Conservation (phyloP, 2,329 filamentous ascomycete species). For the Colletotrichum australisinense region DNA sequence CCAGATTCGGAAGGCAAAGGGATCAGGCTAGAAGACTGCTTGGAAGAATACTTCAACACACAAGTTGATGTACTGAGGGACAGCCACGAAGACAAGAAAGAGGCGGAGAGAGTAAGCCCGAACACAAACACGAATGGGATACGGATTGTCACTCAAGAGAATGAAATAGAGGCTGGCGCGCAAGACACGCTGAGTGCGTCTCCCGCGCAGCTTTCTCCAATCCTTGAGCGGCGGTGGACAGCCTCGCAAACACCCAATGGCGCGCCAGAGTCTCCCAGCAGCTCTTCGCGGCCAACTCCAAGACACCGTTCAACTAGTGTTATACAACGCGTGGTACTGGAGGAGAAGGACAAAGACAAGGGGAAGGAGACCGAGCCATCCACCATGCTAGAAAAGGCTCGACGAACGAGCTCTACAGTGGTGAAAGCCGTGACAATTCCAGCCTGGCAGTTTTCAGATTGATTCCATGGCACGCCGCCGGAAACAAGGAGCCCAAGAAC, state of each 20-base stretch:
- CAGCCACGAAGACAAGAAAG: conserved; percentile 65
- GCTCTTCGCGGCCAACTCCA: conserved; percentile 46
- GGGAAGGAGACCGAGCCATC: conserved; percentile 54
- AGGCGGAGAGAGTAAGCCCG: conserved; percentile 42
- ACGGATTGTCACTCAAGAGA: conserved; percentile 47
- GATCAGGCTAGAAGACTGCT: conserved; percentile 87
- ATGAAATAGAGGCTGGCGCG: conserved; percentile 39
- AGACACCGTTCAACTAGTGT: conserved; percentile 68
- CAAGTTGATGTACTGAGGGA: conserved; percentile 89
- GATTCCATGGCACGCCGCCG: conserved; percentile 87
- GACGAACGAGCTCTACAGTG: conserved; percentile 59
- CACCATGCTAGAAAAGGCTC: conserved; percentile 55
- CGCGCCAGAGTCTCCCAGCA: conserved; percentile 39
- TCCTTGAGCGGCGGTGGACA: conserved; percentile 34
- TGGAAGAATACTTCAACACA: conserved; percentile 96
- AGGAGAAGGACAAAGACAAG: conserved; percentile 60
- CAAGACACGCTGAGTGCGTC: conserved; percentile 48
- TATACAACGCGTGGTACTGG: conserved; percentile 69
- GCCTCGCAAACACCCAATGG: conserved; percentile 18
- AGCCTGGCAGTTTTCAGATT: conserved; percentile 98
- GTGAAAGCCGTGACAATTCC: conserved; percentile 92
- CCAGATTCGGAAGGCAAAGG: conserved; percentile 75
- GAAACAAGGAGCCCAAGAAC: conserved; percentile 63
- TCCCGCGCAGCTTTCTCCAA: conserved; percentile 44
- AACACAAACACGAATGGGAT: conserved; percentile 45